Conservation (phyloP, 2,329 filamentous ascomycete species). For the Colletotrichum sp. region DNA sequence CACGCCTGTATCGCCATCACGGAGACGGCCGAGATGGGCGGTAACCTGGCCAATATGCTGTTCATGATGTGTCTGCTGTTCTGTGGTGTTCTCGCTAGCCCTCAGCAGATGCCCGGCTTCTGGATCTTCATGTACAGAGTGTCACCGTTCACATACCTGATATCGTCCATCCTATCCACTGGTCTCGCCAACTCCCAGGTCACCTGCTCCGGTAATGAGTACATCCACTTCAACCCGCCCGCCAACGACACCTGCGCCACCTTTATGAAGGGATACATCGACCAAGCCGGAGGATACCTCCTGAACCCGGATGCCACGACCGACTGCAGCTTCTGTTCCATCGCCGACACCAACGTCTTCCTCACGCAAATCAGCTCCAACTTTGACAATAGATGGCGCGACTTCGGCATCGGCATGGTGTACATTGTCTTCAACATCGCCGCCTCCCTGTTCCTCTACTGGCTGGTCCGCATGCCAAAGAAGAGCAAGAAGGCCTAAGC, state of each 20-base stretch:
- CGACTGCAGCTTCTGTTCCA: conserved; percentile 48
- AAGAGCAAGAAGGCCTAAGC: conserved; percentile 19
- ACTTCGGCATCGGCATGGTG: conserved; percentile 58
- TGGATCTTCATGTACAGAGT: conserved; percentile 76
- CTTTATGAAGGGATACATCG: conserved; percentile 53
- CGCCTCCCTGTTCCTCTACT: conserved; percentile 53
- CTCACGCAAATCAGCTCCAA: conserved; percentile 43
- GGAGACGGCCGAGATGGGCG: conserved; percentile 66
- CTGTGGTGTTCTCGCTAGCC: conserved; percentile 66
- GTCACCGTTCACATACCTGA: conserved; percentile 72
- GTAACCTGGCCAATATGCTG: conserved; percentile 65
- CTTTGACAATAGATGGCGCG: conserved; percentile 57
- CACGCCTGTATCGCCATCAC: conserved; percentile 70
- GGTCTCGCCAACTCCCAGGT: conserved; percentile 27
- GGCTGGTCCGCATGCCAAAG: conserved; percentile 40
- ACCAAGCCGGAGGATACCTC: conserved; percentile 50
- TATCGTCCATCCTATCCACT: conserved; percentile 60
- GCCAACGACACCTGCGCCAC: conserved; percentile 45
- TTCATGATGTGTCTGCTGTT: conserved; percentile 60
- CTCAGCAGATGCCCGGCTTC: conserved; percentile 64
- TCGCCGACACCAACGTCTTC: conserved; percentile 42
- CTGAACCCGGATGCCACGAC: conserved; percentile 44
- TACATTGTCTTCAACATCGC: conserved; percentile 56
- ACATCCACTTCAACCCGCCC: conserved; percentile 60
- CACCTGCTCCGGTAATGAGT: conserved; percentile 39